Conservation (phyloP, 129 eudicot species). For the Helichrysum umbraculigerum region DNA sequence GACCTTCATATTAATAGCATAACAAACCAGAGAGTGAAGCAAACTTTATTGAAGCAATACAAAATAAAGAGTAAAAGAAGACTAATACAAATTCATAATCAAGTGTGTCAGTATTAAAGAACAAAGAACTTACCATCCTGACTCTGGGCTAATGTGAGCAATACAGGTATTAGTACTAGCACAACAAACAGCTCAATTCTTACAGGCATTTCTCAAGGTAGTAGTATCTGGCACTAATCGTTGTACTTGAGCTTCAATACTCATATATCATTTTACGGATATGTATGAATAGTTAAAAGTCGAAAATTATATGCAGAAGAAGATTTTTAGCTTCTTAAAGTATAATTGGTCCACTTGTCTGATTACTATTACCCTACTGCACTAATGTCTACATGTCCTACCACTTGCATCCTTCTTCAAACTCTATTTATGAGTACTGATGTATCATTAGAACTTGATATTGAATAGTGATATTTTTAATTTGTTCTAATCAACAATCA, state of each 20-base stretch:
- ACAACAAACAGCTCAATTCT: slow-evolving; percentile 31
- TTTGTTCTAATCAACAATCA: slow-evolving; percentile 8
- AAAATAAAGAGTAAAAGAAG: neutral
- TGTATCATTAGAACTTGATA: neutral
- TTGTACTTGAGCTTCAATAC: slow-evolving; percentile 16
- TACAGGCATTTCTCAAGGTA: slow-evolving; percentile 29
- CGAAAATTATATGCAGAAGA: slow-evolving; percentile 20
- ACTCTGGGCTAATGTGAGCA: slow-evolving; percentile 36
- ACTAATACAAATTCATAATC: neutral
- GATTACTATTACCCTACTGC: slow-evolving; percentile 24
- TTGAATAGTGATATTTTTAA: neutral
- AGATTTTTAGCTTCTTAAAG: slow-evolving; percentile 2
- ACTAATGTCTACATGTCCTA: slow-evolving; percentile 24
- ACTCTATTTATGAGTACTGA: slow-evolving; percentile 28
- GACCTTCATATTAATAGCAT: neutral
- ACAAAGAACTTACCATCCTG: slow-evolving; percentile 33
- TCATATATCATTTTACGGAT: slow-evolving; percentile 21
- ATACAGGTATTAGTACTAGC: slow-evolving; percentile 27
- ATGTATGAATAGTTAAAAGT: neutral
- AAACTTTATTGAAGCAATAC: neutral
- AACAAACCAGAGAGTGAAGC: slow-evolving; percentile 7
- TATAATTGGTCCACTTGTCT: slow-evolving; percentile 28
- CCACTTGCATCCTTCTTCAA: slow-evolving; percentile 34
- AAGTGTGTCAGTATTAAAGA: neutral
- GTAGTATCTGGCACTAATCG: slow-evolving; percentile 3